Evolutionary conservation across 163 green algal species (phyloP).

Genomic region (Volvox carteri): DNA sequence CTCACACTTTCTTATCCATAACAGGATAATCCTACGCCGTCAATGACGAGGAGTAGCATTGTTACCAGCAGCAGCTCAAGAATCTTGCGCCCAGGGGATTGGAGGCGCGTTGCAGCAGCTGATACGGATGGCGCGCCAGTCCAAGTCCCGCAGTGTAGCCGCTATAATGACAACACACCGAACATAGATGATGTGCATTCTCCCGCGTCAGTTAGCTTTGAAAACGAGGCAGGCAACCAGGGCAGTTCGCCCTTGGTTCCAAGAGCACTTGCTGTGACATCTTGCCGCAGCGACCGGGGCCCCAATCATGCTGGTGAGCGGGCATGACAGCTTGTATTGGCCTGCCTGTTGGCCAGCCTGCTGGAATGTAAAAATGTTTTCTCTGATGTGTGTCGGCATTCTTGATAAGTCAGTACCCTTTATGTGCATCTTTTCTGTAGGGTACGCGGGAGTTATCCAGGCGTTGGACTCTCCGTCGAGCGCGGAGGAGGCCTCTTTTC

Average conservation of each 20-base stretch:
- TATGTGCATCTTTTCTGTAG: no score
- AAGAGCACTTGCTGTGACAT: neutral
- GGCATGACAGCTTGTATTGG: no score
- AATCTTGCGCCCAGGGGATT: slow-evolving; percentile 19
- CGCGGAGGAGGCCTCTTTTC: slow-evolving; percentile 1
- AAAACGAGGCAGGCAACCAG: neutral
- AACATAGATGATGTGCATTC: slow-evolving; percentile 58
- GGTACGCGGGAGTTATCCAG: no score
- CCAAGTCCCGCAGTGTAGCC: neutral
- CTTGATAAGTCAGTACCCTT: no score
- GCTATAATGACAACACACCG: slow-evolving; percentile 4
- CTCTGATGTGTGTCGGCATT: no score
- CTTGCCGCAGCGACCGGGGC: neutral
- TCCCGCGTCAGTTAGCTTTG: slow-evolving; percentile 26
- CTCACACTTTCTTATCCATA: no score
- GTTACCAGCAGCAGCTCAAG: slow-evolving; percentile 11
- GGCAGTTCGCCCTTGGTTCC: neutral
- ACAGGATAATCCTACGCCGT: neutral
- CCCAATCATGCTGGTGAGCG: neutral
- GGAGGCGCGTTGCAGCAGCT: slow-evolving; percentile 6
- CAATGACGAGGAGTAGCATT: neutral
- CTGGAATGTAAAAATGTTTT: no score
- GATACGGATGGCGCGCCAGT: slow-evolving; percentile 28
- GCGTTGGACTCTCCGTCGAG: neutral
- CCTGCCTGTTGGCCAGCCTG: no score